Conservation (phyloP, 129 eudicot genomes). For the Gnaphalium uliginosum region DNA sequence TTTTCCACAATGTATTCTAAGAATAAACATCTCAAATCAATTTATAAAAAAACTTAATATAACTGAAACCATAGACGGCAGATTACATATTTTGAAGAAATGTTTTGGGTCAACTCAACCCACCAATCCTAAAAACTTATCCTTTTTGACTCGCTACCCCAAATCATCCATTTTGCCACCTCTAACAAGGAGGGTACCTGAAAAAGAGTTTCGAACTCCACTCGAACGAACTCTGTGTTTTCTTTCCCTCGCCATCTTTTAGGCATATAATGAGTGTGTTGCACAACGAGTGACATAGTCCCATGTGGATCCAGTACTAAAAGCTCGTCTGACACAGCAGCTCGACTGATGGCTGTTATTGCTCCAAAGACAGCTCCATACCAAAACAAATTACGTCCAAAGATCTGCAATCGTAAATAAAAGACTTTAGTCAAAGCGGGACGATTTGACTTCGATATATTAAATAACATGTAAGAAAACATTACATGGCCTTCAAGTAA, state of each 20-base stretch:
- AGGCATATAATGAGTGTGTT: conserved; percentile 94
- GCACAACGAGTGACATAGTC: conserved; percentile 73
- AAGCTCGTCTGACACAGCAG: conserved; percentile 75
- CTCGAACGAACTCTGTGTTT: conserved; percentile 61
- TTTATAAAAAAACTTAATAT: not conserved
- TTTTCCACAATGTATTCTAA: too few species aligned
- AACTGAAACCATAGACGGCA: not conserved
- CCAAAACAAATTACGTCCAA: conserved; percentile 96
- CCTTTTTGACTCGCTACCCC: not conserved
- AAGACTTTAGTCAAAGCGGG: not conserved
- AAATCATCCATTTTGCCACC: not conserved
- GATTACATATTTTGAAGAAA: not conserved
- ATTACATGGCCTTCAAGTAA: conserved; percentile 99
- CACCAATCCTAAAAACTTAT: not conserved
- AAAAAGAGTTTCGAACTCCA: conserved; percentile 87
- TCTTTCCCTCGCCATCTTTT: conserved; percentile 94
- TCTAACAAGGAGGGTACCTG: conserved; percentile 51
- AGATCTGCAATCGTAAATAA: conserved; percentile 51
- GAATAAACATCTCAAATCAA: not conserved
- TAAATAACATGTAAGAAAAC: conserved; percentile 3
- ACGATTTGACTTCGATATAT: not conserved
- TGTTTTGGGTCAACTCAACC: not conserved
- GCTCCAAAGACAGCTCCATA: conserved; percentile 96
- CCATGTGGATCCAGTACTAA: conserved; percentile 89
- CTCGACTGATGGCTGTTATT: conserved; percentile 93